A percentile compares a stretch with the other conserved stretches of the same genome.
Evolutionary conservation across 2,329 filamentous ascomycete species (phyloP).

Genomic region (Trichoderma sp.): DNA sequence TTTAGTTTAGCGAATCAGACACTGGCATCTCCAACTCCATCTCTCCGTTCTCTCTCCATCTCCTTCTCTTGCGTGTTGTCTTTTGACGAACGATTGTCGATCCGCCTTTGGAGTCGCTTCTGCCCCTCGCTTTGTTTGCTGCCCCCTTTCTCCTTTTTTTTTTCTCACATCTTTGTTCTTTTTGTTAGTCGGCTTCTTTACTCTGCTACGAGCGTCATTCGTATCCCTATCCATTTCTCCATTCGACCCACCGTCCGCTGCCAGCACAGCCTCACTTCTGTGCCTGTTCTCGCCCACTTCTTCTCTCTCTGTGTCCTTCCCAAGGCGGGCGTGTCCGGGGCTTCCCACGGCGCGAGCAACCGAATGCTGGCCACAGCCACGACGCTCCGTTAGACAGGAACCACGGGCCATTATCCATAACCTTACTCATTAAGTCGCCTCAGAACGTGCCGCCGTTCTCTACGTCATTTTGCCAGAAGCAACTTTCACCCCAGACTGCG

Average conservation of each 20-base stretch:
- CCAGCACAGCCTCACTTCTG: conserved; percentile 19
- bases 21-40: conserved; percentile 6
- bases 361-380: conserved; percentile 29
- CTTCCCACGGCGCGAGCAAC: conserved; percentile 12
- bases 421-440: conserved; percentile 10
- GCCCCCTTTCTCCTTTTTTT: conserved; percentile 1
- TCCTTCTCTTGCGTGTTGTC: neutral
- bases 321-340: neutral
- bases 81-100: neutral
- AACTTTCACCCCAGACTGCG: conserved; percentile 7
- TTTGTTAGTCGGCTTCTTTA: neutral
- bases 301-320: neutral
- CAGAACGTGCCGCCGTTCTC: neutral
- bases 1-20: conserved; percentile 12
- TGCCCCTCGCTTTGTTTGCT: neutral
- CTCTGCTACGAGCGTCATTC: neutral
- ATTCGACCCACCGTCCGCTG: conserved; percentile 20
- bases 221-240: conserved; percentile 9
- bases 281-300: neutral
- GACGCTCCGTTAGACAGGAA: conserved; percentile 9
- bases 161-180: neutral
- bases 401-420: conserved; percentile 17
- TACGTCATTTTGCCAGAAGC: conserved; percentile 26
- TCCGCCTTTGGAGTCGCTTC: neutral
- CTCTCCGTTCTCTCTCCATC: neutral